These are phyloP conservation scores for Ophiostoma himal-ulmi DNA, from an alignment of 2,329 filamentous ascomycete genomes.

Conservation along the genomic window DNA sequence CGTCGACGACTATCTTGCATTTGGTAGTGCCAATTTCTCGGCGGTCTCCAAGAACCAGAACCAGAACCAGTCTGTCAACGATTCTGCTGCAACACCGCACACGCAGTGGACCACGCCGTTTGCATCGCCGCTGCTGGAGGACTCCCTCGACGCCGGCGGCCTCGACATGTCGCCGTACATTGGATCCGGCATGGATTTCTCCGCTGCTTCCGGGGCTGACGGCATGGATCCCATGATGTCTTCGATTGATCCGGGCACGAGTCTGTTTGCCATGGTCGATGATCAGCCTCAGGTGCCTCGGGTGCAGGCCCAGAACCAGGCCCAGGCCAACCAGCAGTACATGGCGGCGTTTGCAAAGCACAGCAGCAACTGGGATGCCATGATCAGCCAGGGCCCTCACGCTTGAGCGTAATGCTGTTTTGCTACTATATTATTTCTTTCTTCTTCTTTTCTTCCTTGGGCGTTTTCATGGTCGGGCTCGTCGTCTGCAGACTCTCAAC, in stretches of 20 bases:
- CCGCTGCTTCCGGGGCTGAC: not conserved
- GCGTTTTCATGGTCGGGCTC: not conserved
- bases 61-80: not conserved
- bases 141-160: not conserved
- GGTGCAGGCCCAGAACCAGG: not conserved
- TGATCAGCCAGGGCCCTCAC: conserved; percentile 2
- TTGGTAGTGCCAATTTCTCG: not conserved
- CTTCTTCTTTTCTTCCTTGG: not conserved
- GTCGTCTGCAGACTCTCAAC: not conserved
- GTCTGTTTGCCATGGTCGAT: conserved; percentile 1
- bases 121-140: conserved; percentile 9
- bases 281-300: not conserved
- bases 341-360: conserved; percentile 12
- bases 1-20: not conserved
- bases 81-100: not conserved
- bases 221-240: not conserved
- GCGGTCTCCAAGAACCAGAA: not conserved
- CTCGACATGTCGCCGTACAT: conserved; percentile 11
- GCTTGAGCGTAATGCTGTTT: not conserved
- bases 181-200: not conserved
- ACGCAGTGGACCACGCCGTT: conserved; percentile 12
- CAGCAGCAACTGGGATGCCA: conserved; percentile 1
- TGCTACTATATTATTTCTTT: not conserved
- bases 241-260: not conserved
- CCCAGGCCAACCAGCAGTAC: not conserved